Percentiles rank a stretch among this genome's conserved stretches.
Conservation (phyloP, 257 asterid species). For the Lithospermum erythrorhizon region DNA sequence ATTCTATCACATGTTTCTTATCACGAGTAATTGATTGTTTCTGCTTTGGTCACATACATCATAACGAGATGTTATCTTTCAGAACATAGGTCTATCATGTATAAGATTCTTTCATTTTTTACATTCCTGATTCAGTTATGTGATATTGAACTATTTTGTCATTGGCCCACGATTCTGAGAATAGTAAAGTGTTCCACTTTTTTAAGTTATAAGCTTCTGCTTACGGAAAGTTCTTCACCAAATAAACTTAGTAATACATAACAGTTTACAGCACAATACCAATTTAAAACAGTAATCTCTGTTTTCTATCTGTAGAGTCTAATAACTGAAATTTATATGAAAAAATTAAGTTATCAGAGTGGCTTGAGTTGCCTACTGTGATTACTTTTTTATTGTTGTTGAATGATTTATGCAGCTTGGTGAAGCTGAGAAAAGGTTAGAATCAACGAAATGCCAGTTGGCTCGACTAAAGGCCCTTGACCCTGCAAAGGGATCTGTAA, state of each 20-base stretch:
- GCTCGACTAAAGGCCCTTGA: conserved; percentile 23
- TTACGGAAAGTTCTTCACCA: not conserved
- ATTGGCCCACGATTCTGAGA: not conserved
- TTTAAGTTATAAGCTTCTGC: not conserved
- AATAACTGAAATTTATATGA: not conserved
- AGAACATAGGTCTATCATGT: no score
- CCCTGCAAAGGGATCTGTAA: conserved; percentile 9
- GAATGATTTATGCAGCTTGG: conserved; percentile 23
- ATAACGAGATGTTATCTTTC: no score
- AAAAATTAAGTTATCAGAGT: not conserved
- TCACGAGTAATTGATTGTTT: no score
- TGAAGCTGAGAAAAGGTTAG: conserved; percentile 27
- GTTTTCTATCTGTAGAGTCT: not conserved
- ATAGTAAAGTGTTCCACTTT: not conserved
- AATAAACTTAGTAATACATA: not conserved
- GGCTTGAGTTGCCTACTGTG: not conserved
- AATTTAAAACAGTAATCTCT: not conserved
- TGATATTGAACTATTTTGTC: not conserved
- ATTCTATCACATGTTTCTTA: no score
- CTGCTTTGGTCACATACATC: no score
- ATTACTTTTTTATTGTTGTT: not conserved
- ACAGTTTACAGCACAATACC: not conserved
- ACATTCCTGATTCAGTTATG: not conserved
- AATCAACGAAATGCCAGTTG: conserved; percentile 25
- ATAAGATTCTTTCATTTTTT: not conserved